phyloP scores from a whole-genome alignment of 331 rosid genomes.

The Acacia concinna region DNA sequence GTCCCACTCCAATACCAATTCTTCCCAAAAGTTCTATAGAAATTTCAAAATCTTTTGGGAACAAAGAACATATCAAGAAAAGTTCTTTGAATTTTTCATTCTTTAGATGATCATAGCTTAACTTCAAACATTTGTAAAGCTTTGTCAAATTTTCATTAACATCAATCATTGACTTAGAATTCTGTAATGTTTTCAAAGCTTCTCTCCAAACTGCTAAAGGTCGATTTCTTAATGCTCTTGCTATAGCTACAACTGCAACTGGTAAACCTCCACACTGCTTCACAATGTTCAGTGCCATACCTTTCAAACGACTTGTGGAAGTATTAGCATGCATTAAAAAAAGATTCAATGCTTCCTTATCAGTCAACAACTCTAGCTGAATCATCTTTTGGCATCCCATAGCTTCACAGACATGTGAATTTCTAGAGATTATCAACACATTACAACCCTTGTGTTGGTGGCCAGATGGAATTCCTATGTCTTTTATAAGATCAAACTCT shows the following conservation, averaged over 20 bases:
- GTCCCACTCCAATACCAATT: conserved; percentile 13
- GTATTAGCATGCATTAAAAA: conserved; percentile 3
- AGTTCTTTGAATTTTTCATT: background rate
- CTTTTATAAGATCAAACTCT: background rate
- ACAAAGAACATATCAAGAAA: conserved; percentile 25
- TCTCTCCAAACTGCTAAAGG: conserved; percentile 13
- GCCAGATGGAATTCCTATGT: background rate
- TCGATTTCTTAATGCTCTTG: conserved; percentile 21
- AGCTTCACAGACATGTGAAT: background rate
- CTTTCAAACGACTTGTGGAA: background rate
- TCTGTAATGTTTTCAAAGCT: conserved; percentile 19
- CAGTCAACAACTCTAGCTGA: conserved; percentile 4
- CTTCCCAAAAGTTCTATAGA: conserved; percentile 11
- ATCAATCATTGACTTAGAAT: background rate
- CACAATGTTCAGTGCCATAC: background rate
- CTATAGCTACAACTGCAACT: conserved; percentile 23
- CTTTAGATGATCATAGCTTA: conserved; percentile 30
- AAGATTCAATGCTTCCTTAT: conserved; percentile 6
- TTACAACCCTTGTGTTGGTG: background rate
- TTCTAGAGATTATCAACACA: background rate
- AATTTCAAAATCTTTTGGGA: conserved; percentile 20
- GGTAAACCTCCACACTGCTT: conserved; percentile 31
- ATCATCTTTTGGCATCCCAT: conserved; percentile 1
- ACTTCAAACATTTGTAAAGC: conserved; percentile 27
- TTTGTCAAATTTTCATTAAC: conserved; percentile 20